Percentiles rank a stretch among this genome's conserved stretches.
Conservation (phyloP, 208 protist genomes). For the Tritrichomonas foetus region DNA sequence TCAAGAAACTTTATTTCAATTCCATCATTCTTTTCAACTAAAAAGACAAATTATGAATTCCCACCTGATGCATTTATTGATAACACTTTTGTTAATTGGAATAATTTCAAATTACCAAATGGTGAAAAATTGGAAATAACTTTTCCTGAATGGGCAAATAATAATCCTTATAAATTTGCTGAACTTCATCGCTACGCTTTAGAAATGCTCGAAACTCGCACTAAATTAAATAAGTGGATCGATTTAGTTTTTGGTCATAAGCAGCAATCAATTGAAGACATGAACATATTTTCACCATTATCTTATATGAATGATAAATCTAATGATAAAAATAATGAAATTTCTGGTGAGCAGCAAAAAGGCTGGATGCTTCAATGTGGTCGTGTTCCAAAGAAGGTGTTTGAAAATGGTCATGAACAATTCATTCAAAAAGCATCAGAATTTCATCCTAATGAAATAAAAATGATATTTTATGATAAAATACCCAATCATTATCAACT, state of each 20-base stretch:
- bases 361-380: slow-evolving; percentile 1
- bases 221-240: neutral
- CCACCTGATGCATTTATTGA: neutral
- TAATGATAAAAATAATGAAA: neutral
- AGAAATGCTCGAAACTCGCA: neutral
- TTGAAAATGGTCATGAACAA: neutral
- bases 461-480: too few species aligned
- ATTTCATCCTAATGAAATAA: too few species aligned
- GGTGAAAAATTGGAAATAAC: neutral
- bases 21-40: neutral
- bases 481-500: too few species aligned
- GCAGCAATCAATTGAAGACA: neutral
- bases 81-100: neutral
- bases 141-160: neutral
- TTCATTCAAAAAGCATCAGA: too few species aligned
- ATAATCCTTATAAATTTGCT: neutral
- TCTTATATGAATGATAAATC: neutral
- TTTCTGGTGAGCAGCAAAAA: neutral
- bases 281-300: neutral
- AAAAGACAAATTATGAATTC: neutral
- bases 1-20: neutral
- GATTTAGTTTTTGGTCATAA: neutral
- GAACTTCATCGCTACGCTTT: neutral
- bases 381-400: neutral
- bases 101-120: neutral